Conservation (phyloP, 2,329 filamentous ascomycete species). For the Trichoderma aggressivum region DNA sequence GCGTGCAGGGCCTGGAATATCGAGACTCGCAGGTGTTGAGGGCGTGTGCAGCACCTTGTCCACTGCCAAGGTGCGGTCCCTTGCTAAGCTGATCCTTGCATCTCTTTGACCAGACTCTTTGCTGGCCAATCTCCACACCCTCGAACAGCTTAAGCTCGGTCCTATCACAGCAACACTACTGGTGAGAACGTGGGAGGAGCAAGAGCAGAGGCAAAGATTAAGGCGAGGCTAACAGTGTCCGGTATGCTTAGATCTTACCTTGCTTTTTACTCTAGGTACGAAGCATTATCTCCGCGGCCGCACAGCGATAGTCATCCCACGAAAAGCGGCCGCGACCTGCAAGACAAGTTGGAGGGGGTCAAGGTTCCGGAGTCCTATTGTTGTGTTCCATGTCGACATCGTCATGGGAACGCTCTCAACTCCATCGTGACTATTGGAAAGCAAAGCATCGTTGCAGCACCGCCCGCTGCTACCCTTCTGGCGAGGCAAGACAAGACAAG, state of each 20-base stretch:
- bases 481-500: not conserved
- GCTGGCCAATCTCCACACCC: constrained; percentile 9
- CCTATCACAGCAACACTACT: not conserved
- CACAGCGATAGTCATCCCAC: not conserved
- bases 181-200: not conserved
- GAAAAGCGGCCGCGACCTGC: not conserved
- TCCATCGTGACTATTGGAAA: not conserved
- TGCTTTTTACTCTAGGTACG: not conserved
- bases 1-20: not conserved
- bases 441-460: not conserved
- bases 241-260: constrained; percentile 14
- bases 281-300: not conserved
- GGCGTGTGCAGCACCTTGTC: not conserved
- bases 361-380: not conserved
- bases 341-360: not conserved
- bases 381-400: not conserved
- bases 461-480: constrained; percentile 1
- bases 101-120: not conserved
- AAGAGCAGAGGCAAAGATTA: not conserved
- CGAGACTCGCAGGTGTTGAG: not conserved
- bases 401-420: not conserved
- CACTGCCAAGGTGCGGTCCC: not conserved
- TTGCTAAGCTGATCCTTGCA: constrained; percentile 1
- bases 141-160: not conserved
- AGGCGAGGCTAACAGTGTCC: not conserved